Conservation (phyloP, 2,329 filamentous ascomycete species). For the Cladophialophora chaetospira region DNA sequence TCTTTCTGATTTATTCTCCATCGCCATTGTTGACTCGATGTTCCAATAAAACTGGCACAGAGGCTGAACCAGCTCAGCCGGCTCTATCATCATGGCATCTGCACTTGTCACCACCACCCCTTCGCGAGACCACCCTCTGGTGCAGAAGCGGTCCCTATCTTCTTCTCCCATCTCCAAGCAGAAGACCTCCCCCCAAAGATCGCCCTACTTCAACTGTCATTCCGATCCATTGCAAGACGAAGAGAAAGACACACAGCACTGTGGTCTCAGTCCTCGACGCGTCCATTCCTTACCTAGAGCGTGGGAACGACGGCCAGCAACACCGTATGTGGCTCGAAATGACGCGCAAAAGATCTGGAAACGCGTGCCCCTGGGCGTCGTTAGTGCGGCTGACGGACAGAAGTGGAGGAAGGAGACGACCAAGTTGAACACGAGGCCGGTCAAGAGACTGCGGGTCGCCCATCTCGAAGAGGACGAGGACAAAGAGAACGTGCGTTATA, state of each 20-base stretch:
- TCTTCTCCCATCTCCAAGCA: not conserved
- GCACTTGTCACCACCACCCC: not conserved
- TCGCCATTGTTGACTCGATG: not conserved
- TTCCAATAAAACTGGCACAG: not conserved
- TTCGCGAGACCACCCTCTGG: not conserved
- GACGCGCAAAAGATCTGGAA: slow-evolving; percentile 51
- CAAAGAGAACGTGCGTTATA: slow-evolving; percentile 28
- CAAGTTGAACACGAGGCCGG: slow-evolving; percentile 23
- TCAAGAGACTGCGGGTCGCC: slow-evolving; percentile 9
- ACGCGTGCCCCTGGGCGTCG: slow-evolving; percentile 37
- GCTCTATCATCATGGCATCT: slow-evolving; percentile 6
- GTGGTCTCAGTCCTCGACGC: slow-evolving; percentile 44
- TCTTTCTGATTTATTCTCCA: not conserved
- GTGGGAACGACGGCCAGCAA: slow-evolving; percentile 50
- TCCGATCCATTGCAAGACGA: not conserved
- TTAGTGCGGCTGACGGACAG: slow-evolving; percentile 11
- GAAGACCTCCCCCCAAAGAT: not conserved
- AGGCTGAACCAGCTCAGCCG: not conserved
- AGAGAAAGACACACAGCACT: slow-evolving; percentile 3
- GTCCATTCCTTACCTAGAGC: slow-evolving; percentile 41
- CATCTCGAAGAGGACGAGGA: slow-evolving; percentile 19
- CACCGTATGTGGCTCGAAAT: slow-evolving; percentile 42
- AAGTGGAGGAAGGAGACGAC: slow-evolving; percentile 29
- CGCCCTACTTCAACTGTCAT: not conserved
- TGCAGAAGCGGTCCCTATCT: not conserved